A percentile compares a stretch with the other conserved stretches of the same genome.
Conservation (phyloP, 1,284 basidiomycete species). For the Grifola frondosa region DNA sequence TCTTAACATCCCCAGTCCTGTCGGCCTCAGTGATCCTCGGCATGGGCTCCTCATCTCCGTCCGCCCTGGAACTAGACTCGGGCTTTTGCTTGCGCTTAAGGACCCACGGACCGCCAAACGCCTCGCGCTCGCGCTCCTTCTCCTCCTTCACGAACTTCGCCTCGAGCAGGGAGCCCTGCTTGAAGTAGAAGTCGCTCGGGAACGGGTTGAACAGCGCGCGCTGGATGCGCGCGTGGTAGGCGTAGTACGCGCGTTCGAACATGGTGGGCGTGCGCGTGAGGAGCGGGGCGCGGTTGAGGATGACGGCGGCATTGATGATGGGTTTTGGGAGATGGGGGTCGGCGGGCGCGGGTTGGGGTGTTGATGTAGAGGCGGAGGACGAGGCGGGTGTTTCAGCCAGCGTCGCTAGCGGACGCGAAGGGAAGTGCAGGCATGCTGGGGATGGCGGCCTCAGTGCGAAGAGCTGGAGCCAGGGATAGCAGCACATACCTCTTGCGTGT, state of each 20-base stretch:
- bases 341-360: conserved; percentile 13
- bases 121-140: conserved; percentile 62
- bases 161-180: conserved; percentile 86
- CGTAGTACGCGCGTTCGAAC: conserved; percentile 85
- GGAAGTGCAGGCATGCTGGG: conserved; percentile 20
- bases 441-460: too few species aligned
- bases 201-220: conserved; percentile 89
- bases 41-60: conserved; percentile 52
- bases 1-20: conserved; percentile 58
- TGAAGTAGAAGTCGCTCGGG: conserved; percentile 93
- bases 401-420: conserved; percentile 31
- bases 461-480: too few species aligned
- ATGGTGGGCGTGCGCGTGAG: conserved; percentile 74
- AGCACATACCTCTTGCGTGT: conserved; percentile 30
- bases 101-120: conserved; percentile 53
- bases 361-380: conserved; percentile 15
- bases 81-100: conserved; percentile 13
- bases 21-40: conserved; percentile 66
- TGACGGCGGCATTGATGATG: conserved; percentile 51
- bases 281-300: conserved; percentile 85
- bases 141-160: conserved; percentile 79
- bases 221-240: conserved; percentile 82
- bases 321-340: conserved; percentile 22
- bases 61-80: conserved; percentile 43
- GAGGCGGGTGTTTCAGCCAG: conserved; percentile 23